A percentile compares a stretch with the other conserved stretches of the same genome.
phyloP scores from a whole-genome alignment of 2,329 filamentous ascomycete genomes.

The Phyllosticta paracitricarpa region DNA sequence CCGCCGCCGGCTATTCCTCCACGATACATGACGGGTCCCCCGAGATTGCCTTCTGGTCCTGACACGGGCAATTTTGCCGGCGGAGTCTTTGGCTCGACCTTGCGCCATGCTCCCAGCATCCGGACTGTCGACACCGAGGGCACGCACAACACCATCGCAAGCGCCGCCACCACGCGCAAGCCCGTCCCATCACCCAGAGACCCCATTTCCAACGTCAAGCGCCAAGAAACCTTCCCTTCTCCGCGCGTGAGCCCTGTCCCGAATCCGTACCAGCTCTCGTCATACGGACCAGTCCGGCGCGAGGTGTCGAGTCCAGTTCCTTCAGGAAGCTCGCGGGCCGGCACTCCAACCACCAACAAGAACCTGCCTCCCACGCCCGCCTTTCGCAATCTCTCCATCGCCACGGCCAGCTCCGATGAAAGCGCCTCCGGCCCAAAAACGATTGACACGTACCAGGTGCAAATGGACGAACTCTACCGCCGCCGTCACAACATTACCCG shows the following conservation, averaged over 20 bases:
- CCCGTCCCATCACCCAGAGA: slow-evolving; percentile 17
- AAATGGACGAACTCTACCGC: slow-evolving; percentile 28
- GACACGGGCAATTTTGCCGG: background rate
- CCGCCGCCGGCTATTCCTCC: slow-evolving; percentile 29
- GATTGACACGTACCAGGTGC: slow-evolving; percentile 27
- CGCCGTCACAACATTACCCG: slow-evolving; percentile 28
- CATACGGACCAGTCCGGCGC: background rate
- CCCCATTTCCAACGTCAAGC: slow-evolving; percentile 10
- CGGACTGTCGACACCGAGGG: background rate
- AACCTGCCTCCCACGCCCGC: slow-evolving; percentile 28
- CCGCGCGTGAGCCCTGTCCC: background rate
- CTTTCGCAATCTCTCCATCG: slow-evolving; percentile 2
- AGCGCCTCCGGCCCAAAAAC: slow-evolving; percentile 23
- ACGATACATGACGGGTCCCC: slow-evolving; percentile 8
- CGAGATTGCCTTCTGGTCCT: slow-evolving; percentile 8
- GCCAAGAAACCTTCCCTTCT: background rate
- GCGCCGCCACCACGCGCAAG: slow-evolving; percentile 16
- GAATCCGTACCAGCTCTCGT: background rate
- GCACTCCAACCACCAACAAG: slow-evolving; percentile 22
- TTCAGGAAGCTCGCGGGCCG: background rate
- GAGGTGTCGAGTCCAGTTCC: background rate
- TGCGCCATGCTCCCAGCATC: slow-evolving; percentile 19
- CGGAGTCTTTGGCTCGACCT: background rate
- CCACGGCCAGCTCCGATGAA: slow-evolving; percentile 12
- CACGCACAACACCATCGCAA: slow-evolving; percentile 16